A percentile compares a stretch with the other conserved stretches of the same genome.
Conservation (phyloP, 2,329 filamentous ascomycete genomes). For the Ascochyta koolunga region DNA sequence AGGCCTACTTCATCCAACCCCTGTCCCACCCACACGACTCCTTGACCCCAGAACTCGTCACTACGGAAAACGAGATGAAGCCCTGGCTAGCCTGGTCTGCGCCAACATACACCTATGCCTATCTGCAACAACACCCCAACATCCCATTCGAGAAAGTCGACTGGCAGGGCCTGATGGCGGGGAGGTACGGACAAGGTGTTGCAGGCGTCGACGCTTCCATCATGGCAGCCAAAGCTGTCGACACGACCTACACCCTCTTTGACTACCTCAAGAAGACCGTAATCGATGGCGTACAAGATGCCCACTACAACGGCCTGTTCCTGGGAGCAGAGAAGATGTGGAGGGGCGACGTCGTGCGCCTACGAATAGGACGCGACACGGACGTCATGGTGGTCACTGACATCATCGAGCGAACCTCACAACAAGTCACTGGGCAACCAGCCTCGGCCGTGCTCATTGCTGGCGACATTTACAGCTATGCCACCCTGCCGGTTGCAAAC, state of each 20-base stretch:
- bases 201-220: slow-evolving; percentile 64
- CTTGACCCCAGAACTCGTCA: slow-evolving; percentile 51
- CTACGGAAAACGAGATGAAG: slow-evolving; percentile 53
- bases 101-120: slow-evolving; percentile 56
- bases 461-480: slow-evolving; percentile 61
- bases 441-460: slow-evolving; percentile 48
- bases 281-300: slow-evolving; percentile 49
- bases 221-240: slow-evolving; percentile 61
- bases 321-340: slow-evolving; percentile 66
- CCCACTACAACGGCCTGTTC: slow-evolving; percentile 61
- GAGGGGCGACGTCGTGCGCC: slow-evolving; percentile 63
- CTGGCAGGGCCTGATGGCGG: slow-evolving; percentile 54
- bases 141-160: slow-evolving; percentile 57
- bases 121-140: slow-evolving; percentile 49
- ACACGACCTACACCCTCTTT: slow-evolving; percentile 61
- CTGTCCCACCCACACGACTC: slow-evolving; percentile 54
- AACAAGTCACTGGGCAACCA: slow-evolving; percentile 21
- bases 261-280: slow-evolving; percentile 51
- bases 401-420: slow-evolving; percentile 50
- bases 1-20: slow-evolving; percentile 55
- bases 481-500: slow-evolving; percentile 40
- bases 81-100: slow-evolving; percentile 66
- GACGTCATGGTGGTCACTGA: slow-evolving; percentile 57
- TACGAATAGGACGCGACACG: slow-evolving; percentile 53
- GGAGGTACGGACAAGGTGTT: slow-evolving; percentile 56